Percentiles rank a stretch among this genome's conserved stretches.
phyloP scores from a whole-genome alignment of 2,329 filamentous ascomycete genomes.

The Colletotrichum orbiculare region DNA sequence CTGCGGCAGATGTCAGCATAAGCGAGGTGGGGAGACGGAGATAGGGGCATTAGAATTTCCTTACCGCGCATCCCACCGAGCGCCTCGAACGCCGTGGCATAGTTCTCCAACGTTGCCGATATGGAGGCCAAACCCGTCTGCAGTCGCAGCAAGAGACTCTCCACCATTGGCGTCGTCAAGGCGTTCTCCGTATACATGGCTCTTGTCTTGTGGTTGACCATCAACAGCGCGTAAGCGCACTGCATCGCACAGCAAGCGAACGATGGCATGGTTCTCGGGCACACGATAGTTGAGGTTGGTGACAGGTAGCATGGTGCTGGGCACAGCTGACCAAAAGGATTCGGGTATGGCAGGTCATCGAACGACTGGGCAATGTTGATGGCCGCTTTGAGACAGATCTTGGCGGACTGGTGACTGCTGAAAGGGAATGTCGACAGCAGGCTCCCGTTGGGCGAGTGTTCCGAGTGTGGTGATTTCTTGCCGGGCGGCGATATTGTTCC shows the following conservation, averaged over 20 bases:
- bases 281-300: slow-evolving; percentile 49
- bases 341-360: slow-evolving; percentile 57
- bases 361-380: slow-evolving; percentile 60
- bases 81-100: slow-evolving; percentile 57
- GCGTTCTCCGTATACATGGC: slow-evolving; percentile 47
- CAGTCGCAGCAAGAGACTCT: slow-evolving; percentile 52
- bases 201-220: slow-evolving; percentile 54
- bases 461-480: slow-evolving; percentile 37
- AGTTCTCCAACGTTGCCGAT: slow-evolving; percentile 54
- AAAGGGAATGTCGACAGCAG: slow-evolving; percentile 51
- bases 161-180: slow-evolving; percentile 42
- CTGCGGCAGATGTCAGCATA: slow-evolving; percentile 34
- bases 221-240: slow-evolving; percentile 55
- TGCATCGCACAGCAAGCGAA: slow-evolving; percentile 60
- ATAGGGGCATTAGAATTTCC: slow-evolving; percentile 26
- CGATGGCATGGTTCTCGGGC: slow-evolving; percentile 57
- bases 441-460: slow-evolving; percentile 29
- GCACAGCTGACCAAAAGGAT: slow-evolving; percentile 49
- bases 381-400: slow-evolving; percentile 60
- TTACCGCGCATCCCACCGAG: slow-evolving; percentile 57
- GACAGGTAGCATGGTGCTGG: slow-evolving; percentile 49
- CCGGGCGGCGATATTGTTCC: slow-evolving; percentile 40
- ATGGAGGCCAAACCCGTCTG: slow-evolving; percentile 56
- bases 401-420: slow-evolving; percentile 57
- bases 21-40: slow-evolving; percentile 6